phyloP scores from a whole-genome alignment of 441 rosid genomes.

The Jatropha podagrica region DNA sequence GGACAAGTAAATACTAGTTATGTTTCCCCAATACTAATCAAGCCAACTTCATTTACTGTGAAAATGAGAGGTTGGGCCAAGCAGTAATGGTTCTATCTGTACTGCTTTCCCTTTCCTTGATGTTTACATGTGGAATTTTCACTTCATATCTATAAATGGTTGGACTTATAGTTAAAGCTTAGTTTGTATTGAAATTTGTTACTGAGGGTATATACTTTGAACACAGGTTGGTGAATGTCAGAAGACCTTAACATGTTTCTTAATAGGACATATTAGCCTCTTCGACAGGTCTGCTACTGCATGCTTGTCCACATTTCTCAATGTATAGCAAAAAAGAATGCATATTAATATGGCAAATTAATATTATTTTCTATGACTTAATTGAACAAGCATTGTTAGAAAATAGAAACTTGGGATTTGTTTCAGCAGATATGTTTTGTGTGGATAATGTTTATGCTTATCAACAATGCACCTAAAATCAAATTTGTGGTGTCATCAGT shows the following conservation, averaged over 20 bases:
- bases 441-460: too few species aligned
- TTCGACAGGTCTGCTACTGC: not conserved
- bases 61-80: not conserved
- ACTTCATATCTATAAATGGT: not conserved
- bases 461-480: too few species aligned
- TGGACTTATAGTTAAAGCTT: not conserved
- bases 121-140: not conserved
- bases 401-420: too few species aligned
- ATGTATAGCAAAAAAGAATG: too few species aligned
- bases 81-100: not conserved
- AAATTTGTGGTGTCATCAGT: too few species aligned
- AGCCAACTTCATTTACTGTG: not conserved
- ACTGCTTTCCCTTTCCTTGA: not conserved
- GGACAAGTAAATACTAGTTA: not conserved
- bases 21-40: not conserved
- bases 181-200: not conserved
- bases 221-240: constrained; percentile 5
- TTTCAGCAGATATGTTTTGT: too few species aligned
- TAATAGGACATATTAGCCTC: not conserved
- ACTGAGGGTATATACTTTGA: not conserved
- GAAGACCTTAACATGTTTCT: not conserved
- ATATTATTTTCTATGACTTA: too few species aligned
- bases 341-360: too few species aligned
- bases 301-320: too few species aligned
- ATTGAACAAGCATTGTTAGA: too few species aligned